Evolutionary conservation across 306 rosid species (phyloP).

Genomic region (Rubus idaeus): DNA sequence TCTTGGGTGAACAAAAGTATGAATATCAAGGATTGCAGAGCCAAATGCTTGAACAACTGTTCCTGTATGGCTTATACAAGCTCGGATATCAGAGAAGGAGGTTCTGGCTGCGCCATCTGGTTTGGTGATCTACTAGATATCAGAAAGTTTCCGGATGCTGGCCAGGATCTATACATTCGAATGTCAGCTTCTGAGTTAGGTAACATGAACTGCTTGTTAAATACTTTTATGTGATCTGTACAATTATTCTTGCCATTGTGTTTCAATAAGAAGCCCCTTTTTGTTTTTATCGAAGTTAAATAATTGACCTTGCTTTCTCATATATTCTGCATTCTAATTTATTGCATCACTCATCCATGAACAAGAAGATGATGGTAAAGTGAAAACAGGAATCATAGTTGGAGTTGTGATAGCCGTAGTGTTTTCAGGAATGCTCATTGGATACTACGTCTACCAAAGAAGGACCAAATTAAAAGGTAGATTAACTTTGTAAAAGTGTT

Average conservation of each 20-base stretch:
- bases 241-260: too few species aligned
- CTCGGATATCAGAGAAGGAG: conserved; percentile 38
- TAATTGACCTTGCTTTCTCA: background rate
- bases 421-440: conserved; percentile 20
- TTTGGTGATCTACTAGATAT: conserved; percentile 41
- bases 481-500: background rate
- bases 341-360: background rate
- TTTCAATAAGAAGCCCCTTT: too few species aligned
- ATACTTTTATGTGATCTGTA: background rate
- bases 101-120: conserved; percentile 62
- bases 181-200: conserved; percentile 30
- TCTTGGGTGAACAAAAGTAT: conserved; percentile 44
- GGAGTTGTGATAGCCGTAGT: background rate
- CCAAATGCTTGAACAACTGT: conserved; percentile 46
- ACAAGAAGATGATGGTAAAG: background rate
- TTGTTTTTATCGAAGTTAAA: background rate
- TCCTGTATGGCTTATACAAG: conserved; percentile 55
- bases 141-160: conserved; percentile 21
- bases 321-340: background rate
- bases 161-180: conserved; percentile 40
- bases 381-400: conserved; percentile 5
- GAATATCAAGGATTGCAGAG: conserved; percentile 42
- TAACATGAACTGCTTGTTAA: background rate
- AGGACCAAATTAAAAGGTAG: conserved; percentile 22
- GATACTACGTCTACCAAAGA: conserved; percentile 6